These are phyloP conservation scores for Trichoderma koningiopsis DNA, from an alignment of 2,329 filamentous ascomycete genomes.

Conservation along the genomic window DNA sequence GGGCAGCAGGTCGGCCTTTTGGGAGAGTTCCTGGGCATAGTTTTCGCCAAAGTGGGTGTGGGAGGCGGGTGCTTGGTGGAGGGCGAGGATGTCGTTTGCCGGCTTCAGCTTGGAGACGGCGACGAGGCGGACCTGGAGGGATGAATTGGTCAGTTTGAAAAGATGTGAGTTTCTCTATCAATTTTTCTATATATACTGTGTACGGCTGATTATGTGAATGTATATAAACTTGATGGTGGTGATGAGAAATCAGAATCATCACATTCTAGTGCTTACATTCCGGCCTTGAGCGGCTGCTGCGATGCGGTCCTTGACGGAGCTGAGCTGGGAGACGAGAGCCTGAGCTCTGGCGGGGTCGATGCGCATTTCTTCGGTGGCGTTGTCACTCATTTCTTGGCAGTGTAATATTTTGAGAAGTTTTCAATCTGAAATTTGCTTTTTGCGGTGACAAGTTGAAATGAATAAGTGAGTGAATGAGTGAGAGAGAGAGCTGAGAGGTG, in stretches of 20 bases:
- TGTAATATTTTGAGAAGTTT: neutral
- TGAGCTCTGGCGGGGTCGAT: slow-evolving; percentile 63
- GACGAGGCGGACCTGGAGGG: slow-evolving; percentile 74
- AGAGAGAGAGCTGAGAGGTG: slow-evolving; percentile 2
- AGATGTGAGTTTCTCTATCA: slow-evolving; percentile 5
- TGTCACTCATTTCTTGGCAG: slow-evolving; percentile 45
- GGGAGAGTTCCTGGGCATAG: slow-evolving; percentile 84
- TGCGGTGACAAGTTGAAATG: neutral
- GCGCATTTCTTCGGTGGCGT: slow-evolving; percentile 55
- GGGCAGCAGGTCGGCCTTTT: slow-evolving; percentile 83
- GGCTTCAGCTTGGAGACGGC: slow-evolving; percentile 97
- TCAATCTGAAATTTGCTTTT: neutral
- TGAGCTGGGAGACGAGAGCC: slow-evolving; percentile 63
- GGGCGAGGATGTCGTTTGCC: slow-evolving; percentile 82
- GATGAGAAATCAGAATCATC: neutral
- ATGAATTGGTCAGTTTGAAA: neutral
- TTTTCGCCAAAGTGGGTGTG: slow-evolving; percentile 94
- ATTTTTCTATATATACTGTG: neutral
- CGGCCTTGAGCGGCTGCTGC: slow-evolving; percentile 54
- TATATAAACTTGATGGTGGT: neutral
- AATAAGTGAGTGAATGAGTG: neutral
- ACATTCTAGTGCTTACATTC: slow-evolving; percentile 47
- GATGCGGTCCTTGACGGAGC: slow-evolving; percentile 61
- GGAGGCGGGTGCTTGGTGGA: slow-evolving; percentile 63
- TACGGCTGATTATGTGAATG: neutral